Evolutionary conservation across 1,139 yeast genomes (phyloP), one percentile per base, ranked within the genome.

Genomic region (Debaryomyces psychrophilus): DNA sequence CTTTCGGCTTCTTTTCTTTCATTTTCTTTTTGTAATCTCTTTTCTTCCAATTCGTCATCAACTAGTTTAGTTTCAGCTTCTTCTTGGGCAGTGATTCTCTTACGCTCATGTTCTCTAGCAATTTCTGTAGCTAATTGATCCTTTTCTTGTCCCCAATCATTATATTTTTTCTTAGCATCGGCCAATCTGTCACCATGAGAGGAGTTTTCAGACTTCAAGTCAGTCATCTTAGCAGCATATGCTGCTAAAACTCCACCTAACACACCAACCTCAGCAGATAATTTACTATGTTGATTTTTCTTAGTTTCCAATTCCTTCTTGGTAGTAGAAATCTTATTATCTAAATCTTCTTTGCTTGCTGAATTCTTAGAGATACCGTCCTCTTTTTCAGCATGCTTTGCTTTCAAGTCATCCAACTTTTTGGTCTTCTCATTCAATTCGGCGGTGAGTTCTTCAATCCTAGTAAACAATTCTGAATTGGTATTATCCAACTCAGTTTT

Each of bases 31-130:
- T 76, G 39, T 61, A 65, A 47, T 55, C 74, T 65, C 57, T 60
- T 51, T 53, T 67, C 67, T 51, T 76, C 80, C 46, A 78, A 66
- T 55, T 78, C 82, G 49, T 73, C 80, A 54, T 76, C 70, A 29
- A 71, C 58, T 54, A 67, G 69, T 52, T 69, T 67, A 44, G 77
- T 73, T 52, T 76, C 82, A 46, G 74, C 79, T 37, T 73, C 81
- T 53, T 76, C 71, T 38, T 69, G 68, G 33, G 79, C 82, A 54
- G 73, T 77, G 18, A 71, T 60, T 54, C 82, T 69, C 55, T 71
- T 67, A 47, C 75, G 68, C 54, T 78, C 80, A 46, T 67, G 71
- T 39, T 75, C 80, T 47, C 67, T 59, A 12, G 77, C 75, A 43
- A 65, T 57, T 43, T 65, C 57, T 48, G 65, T 69, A n/a, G 81